Base-by-base conservation (phyloP, 2,329 filamentous ascomycete genomes). In the Venturia carpophila region DNA sequence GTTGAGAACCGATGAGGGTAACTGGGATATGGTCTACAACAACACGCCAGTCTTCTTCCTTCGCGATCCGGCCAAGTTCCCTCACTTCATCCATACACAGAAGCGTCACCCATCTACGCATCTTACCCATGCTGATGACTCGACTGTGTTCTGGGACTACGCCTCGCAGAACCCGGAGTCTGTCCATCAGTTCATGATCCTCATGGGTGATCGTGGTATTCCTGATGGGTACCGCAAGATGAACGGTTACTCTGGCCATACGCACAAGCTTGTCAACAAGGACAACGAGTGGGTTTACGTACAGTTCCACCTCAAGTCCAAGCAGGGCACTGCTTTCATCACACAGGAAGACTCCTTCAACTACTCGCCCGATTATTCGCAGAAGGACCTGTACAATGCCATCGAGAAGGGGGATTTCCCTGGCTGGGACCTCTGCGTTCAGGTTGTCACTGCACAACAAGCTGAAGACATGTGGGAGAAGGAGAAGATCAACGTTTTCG, bases 1-100 rank as follows among this genome's bases (percentile, higher is more conserved):
- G 76, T 88, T 91, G 76, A 82, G 86, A 45, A 90, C 88, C 0
- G 84, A 87, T 21, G 84, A 90, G 69, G 87, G 87, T n/a, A 90
- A 90, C 69, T 88, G 84, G 82, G 87, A 90, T 71, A 80, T 87
- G 74, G 87, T 90, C 9, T 84, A 83, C 67, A 90, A 89, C 78
- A 90, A 90, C 72, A 89, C 86, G 0, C 88, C 88, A 0, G 84
- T 90, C 2, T 91, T 91, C 79, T 91, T 91, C 75, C 71, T 90
- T n/a, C 80, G 88, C 64, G 88, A 91, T 68, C 86, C 88, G 0
- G 82, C 85, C 68, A 90, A 91, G 74, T 90, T 89, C 72, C 87
- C 88, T 30, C 78, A 87, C 71, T 87, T 90, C 71, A 90, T 90
- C 64, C 87, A 90, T 72, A 89, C 87, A 0, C 88, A 90, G 73